Conservation (phyloP, 176 grass and related monocot species). For the Alopecurus myosuroides region DNA sequence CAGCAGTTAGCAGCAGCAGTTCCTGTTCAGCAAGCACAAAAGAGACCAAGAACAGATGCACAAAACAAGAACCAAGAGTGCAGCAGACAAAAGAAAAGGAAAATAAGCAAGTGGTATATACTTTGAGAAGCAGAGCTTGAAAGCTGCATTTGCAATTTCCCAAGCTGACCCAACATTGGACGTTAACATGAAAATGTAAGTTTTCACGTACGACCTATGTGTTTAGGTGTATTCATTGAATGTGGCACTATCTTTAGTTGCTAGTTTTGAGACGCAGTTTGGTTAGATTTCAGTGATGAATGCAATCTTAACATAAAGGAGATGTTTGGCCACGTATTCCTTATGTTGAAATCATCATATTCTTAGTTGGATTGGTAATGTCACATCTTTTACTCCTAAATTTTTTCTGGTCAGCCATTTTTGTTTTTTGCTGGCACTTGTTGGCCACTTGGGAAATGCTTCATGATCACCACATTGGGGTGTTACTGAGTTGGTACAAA, state of each 20-base stretch:
- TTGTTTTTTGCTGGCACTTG: too few relatives aligned
- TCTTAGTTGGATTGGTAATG: too few relatives aligned
- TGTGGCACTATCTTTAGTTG: background rate
- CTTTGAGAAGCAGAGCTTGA: conserved; percentile 80
- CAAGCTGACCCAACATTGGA: conserved; percentile 89
- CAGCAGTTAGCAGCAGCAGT: too few relatives aligned
- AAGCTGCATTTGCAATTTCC: conserved; percentile 61
- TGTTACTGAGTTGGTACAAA: background rate
- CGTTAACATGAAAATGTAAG: conserved; percentile 97
- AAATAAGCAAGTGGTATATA: too few relatives aligned
- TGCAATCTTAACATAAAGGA: background rate
- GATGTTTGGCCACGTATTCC: too few relatives aligned
- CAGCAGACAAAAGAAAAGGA: too few relatives aligned
- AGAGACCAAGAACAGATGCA: too few relatives aligned
- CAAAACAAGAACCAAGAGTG: too few relatives aligned
- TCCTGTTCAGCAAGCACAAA: too few relatives aligned
- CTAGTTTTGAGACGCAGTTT: background rate
- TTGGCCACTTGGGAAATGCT: background rate
- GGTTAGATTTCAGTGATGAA: conserved; percentile 8
- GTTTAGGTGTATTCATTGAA: background rate
- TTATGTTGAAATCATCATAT: too few relatives aligned
- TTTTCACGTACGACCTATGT: background rate
- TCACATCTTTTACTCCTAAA: too few relatives aligned
- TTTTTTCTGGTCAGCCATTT: too few relatives aligned
- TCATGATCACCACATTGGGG: background rate